Evolutionary conservation across 768 basidiomycete species (phyloP), one percentile per base, ranked within the genome.

Genomic region (Hemileccinum rubropunctum): DNA sequence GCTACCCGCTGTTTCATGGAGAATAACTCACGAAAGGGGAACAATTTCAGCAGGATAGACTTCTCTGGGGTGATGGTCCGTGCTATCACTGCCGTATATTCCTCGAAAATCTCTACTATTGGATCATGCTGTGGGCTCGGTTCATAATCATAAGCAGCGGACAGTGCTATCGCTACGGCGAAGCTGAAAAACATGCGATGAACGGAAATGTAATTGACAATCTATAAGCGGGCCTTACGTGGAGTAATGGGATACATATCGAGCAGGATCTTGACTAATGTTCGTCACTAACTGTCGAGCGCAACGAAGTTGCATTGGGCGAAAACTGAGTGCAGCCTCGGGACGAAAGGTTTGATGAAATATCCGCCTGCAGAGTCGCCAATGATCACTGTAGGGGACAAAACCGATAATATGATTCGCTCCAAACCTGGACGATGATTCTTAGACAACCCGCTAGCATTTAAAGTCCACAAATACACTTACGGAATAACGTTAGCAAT

Each of bases 301-400:
- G 12, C 32, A 42, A 36, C 36, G 46, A 10, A 52, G 23, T 23
- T 52, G 51, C 42, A 52, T 48, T 10, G 51, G 51, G 9, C 42
- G 42, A 15, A 52, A 43, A 3, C 12, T 18, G 37, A 48, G 21
- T 0, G 51, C 35, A 28, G 51, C 27, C 1, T 56, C 45, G 4
- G 51, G 28, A 10, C 55, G 51, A 12, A 52, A 56, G 6, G 38
- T 52, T 30, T 56, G 47, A 17, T 56, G 55, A 20, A 56, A 49
- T 30, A 56, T 41, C n/a, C 51, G 42, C 8, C 51, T 41, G 35
- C 44, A 50, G 9, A 44, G 8, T 14, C 51, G 55, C 55, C 56
- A 57, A n/a, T 51, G 27, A 33, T 54, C 48, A 6, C 54, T 49
- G 14, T 55, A 55, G 3, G 42, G 46, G n/a, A 17, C 3, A 10